Base-by-base conservation (phyloP, 257 asterid species). In the Paraleonurus japonicus region DNA sequence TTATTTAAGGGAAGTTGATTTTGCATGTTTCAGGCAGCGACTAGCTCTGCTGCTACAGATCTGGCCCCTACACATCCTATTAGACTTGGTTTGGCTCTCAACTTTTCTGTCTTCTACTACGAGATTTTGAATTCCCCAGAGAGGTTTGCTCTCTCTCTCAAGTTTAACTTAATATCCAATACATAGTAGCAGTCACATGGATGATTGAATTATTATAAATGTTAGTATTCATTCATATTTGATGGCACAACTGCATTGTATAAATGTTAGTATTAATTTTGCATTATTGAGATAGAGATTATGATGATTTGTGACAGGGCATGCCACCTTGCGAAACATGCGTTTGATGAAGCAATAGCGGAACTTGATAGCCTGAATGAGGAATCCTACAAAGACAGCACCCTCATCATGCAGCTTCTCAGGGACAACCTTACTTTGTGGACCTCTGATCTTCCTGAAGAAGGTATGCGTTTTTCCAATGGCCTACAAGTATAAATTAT, bases 41-140 rank as follows among this genome's bases (percentile, higher is more conserved):
- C 90, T 60, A 82, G 76, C 61, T 64, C 90, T 64, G 95, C 93
- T 70, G 67, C 82, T 51, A 47, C 90, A 4, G 92, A 87, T 75
- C 92, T 89, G 68, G 76, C 92, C 33, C 92, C 95, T 17, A 89
- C 92, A 32, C 92, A 89, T 81, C 95, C 96, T 28, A 89, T 87
- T 72, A 81, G 90, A 47, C 95, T 89, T 73, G 96, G 95, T 24
- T 78, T 87, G 71, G 89, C 96, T 4, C 78, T 87, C 67, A 89
- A 87, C 81, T 89, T 87, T 65, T 89, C 94, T 27, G 95, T 89
- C 72, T 89, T 87, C 82, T 83, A 84, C 89, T 86, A 87, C 37
- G 95, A 87, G 88, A 89, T 89, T 73, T 73, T 85, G 82, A 87
- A 84, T 76, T 89, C 96, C 16, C 95, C 96, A 1, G 92, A 87